Base-by-base conservation (phyloP, 1,139 yeast species). In the Diutina pseudorugosa region DNA sequence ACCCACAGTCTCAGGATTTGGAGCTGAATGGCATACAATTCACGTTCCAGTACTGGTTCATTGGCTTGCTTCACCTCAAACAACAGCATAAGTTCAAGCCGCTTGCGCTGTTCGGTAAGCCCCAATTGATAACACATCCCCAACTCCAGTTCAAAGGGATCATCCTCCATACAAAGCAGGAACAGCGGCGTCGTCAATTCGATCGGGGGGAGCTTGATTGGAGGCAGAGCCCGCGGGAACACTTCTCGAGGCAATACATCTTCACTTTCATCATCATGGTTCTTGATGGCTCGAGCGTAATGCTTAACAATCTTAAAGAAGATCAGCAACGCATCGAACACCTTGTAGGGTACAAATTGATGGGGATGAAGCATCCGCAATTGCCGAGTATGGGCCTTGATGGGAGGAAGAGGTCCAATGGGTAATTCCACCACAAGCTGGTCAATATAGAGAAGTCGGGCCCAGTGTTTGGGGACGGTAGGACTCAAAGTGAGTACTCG, bases 121-220 rank as follows among this genome's bases (percentile, higher is more conserved):
- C 96, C 96, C 40, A 88, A 75, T 61, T 86, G 93, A 65, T 79
- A 87, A 25, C 87, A 83, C 77, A 85, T 76, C 47, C 79, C 80
- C 54, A 91, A 67, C 59, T 89, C 85, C 1, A 85, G 68, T 65
- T 91, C 98, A 64, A 93, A 89, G 5, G 94, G 67, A 84, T 70
- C 11, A 69, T 62, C 51, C 23, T 50, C 51, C 47, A 50, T 50
- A 12, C n/a, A 14, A 18, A 41, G 43, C 21, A 27, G 16, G 42
- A 51, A 42, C 18, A 18, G 8, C 2, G 33, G 42, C 12, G 25
- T 33, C 23, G 12, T 44, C 53, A 27, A 52, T 11, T 73, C 69
- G 2, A 85, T 70, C 20, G 67, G 67, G 0, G 94, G 94, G 11
- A 86, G 56, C 4, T 63, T 60, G 5, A 73, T 57, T 41, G 91